Evolutionary conservation across 176 grass and related monocot genomes (phyloP), one percentile per base, ranked within the genome.

Genomic region (Themeda triandra): DNA sequence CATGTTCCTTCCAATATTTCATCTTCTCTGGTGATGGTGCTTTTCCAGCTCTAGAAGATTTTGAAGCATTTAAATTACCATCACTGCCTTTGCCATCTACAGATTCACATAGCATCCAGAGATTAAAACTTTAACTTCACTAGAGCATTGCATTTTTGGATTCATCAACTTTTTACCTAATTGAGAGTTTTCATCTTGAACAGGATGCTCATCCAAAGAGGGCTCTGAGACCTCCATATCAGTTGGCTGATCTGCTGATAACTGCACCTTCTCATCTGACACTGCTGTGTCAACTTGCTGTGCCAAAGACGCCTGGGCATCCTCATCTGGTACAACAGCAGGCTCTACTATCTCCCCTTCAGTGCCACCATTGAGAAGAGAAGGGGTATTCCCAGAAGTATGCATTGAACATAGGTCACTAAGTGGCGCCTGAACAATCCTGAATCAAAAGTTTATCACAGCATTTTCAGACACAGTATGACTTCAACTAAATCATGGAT

Each of bases 1-100:
- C 96, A 85, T 94, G 91, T 54, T 91, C 88, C 33, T 90, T 90
- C 96, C 96, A 98, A 76, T 60, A 92, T 90, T 92, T 82, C 42
- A 96, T 76, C 62, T 71, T 87, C 84, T 98, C 96, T 73, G 78
- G 67, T 41, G 91, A 77, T 18, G 87, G 85, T 71, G 63, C 49
- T 77, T 88, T 90, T 59, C 89, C 93, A 36, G 90, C 49, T 85
- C 73, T 92, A 56, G 81, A 48, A 71, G 83, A 71, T 83, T 90
- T 91, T 65, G 82, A 81, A 84, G 60, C 49, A 15, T 54, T 48
- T 83, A 84, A 85, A 84, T 28, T 13, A 63, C 48, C 72, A 85
- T 93, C 76, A 46, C 49, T 48, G 9, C 66, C 59, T 79, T 63
- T 88, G 73, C 72, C 88, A 28, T 88, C 92, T 90, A 88, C 75